Conservation (phyloP, 768 basidiomycete genomes). For the Mycena galopus region DNA sequence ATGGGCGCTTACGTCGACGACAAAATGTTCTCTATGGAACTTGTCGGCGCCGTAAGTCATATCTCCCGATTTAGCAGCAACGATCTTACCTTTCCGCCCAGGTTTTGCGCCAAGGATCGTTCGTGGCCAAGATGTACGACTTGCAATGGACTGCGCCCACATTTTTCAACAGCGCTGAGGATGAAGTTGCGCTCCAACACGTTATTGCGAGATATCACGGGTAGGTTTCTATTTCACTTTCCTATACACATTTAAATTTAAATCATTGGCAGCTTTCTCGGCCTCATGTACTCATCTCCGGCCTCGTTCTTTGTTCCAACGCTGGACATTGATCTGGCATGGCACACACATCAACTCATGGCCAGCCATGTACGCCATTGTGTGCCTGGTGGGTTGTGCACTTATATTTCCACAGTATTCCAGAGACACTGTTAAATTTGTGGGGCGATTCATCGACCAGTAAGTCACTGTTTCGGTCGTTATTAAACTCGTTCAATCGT, state of each 20-base stretch:
- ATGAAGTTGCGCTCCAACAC: conserved; percentile 60
- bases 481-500: neutral
- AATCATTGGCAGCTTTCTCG: conserved; percentile 60
- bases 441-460: conserved; percentile 65
- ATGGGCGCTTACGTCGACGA: conserved; percentile 66
- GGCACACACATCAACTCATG: conserved; percentile 82
- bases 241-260: neutral
- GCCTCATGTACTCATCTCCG: conserved; percentile 62
- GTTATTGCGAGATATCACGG: conserved; percentile 71
- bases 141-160: conserved; percentile 63
- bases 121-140: conserved; percentile 65
- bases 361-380: conserved; percentile 40
- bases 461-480: conserved; percentile 43
- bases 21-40: conserved; percentile 67
- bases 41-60: conserved; percentile 65
- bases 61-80: conserved; percentile 53
- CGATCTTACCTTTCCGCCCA: too few relatives aligned
- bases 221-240: conserved; percentile 41
- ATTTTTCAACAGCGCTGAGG: conserved; percentile 53
- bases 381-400: too few relatives aligned
- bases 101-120: conserved; percentile 68
- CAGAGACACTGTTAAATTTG: conserved; percentile 50
- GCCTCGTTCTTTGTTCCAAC: conserved; percentile 67
- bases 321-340: conserved; percentile 82
- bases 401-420: conserved; percentile 49